These are phyloP conservation scores for Alternaria dauci DNA, from an alignment of 2,329 filamentous ascomycete species.

Conservation along the genomic window DNA sequence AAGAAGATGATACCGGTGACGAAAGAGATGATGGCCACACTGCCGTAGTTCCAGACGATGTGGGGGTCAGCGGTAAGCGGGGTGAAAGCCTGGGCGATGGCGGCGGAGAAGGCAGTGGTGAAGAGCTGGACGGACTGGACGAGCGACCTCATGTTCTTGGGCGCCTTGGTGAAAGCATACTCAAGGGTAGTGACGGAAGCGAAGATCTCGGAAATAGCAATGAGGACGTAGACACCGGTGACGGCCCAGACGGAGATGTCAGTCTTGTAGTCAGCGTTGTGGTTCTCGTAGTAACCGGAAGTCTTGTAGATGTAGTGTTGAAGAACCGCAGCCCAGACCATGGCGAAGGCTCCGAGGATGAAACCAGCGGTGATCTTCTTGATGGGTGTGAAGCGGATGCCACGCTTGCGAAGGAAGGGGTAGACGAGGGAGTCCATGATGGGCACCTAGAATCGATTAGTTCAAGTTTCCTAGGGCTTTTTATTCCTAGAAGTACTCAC, in stretches of 20 bases:
- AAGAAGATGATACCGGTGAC: slow-evolving; percentile 44
- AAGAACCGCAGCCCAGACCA: slow-evolving; percentile 65
- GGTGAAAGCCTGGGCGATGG: slow-evolving; percentile 41
- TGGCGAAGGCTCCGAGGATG: slow-evolving; percentile 68
- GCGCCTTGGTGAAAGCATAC: slow-evolving; percentile 78
- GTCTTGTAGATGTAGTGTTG: slow-evolving; percentile 68
- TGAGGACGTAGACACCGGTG: slow-evolving; percentile 61
- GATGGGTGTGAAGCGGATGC: slow-evolving; percentile 75
- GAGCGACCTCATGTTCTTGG: slow-evolving; percentile 65
- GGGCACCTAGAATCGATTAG: slow-evolving; percentile 26
- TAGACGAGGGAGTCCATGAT: slow-evolving; percentile 70
- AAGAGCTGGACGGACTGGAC: slow-evolving; percentile 50
- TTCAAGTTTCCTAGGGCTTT: slow-evolving; percentile 70
- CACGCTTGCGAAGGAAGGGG: slow-evolving; percentile 69
- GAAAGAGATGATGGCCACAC: slow-evolving; percentile 49
- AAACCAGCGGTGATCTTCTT: slow-evolving; percentile 79
- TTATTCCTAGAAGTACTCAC: slow-evolving; percentile 58
- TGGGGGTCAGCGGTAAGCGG: slow-evolving; percentile 40
- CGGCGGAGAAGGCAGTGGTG: slow-evolving; percentile 47
- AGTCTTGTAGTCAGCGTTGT: slow-evolving; percentile 49
- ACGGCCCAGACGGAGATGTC: slow-evolving; percentile 65
- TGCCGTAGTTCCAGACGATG: slow-evolving; percentile 48
- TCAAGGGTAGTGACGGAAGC: slow-evolving; percentile 74
- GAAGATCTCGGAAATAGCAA: slow-evolving; percentile 68
- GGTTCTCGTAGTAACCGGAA: slow-evolving; percentile 57